Percentiles rank a stretch among this genome's conserved stretches.
Evolutionary conservation across 441 rosid species (phyloP).

Genomic region (Syzygium syzygioides): DNA sequence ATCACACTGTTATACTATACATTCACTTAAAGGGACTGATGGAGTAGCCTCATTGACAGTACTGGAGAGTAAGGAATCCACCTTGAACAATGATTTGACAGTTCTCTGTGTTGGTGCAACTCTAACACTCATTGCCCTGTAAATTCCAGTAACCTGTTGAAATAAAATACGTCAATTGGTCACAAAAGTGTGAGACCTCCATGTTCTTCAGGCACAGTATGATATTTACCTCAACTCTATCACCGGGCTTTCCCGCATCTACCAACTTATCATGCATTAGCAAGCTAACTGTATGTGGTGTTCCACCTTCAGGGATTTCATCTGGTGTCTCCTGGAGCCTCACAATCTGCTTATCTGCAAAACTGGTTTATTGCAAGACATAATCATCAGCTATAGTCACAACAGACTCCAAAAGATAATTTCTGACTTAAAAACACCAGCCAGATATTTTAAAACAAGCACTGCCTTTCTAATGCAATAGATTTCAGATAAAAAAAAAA

Average conservation of each 20-base stretch:
- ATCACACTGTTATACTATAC: background rate
- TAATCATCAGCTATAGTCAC: background rate
- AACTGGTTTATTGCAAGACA: constrained; percentile 37
- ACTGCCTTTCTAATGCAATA: background rate
- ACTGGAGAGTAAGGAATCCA: constrained; percentile 6
- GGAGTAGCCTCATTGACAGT: background rate
- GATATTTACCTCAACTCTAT: constrained; percentile 77
- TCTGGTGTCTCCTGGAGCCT: constrained; percentile 98
- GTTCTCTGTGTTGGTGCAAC: constrained; percentile 84
- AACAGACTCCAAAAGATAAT: background rate
- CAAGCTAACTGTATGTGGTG: constrained; percentile 96
- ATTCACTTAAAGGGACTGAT: background rate
- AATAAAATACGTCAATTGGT: constrained; percentile 4
- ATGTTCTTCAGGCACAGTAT: background rate
- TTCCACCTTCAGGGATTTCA: constrained; percentile 96
- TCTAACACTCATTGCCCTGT: constrained; percentile 92
- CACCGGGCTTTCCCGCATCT: constrained; percentile 93
- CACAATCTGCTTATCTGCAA: constrained; percentile 97
- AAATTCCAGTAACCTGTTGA: constrained; percentile 81
- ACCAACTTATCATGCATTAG: constrained; percentile 95
- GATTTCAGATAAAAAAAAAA: background rate
- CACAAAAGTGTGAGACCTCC: background rate
- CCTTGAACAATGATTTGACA: constrained; percentile 95
- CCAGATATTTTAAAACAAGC: background rate
- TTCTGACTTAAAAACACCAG: background rate